Evolutionary conservation across 441 rosid species (phyloP), one percentile per base, ranked within the genome.

Genomic region (Codiaeum variegatum): DNA sequence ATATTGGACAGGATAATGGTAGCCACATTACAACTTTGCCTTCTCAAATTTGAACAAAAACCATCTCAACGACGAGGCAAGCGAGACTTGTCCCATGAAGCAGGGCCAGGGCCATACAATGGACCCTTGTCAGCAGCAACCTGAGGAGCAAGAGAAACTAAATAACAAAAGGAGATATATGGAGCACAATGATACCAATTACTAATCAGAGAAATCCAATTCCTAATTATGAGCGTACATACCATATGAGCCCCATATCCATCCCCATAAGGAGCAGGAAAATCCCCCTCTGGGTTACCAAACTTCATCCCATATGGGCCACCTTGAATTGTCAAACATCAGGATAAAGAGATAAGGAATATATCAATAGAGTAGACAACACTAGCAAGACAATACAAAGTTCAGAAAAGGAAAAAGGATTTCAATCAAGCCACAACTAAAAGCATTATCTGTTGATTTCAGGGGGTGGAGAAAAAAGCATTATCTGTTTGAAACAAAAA

Each of bases 51-150:
- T 77, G 66, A 70, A 32, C 64, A 54, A 69, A 62, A 79, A 70
- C 77, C 72, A 40, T 71, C 77, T 90, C 83, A 96, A 75, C 85
- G 97, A 64, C 88, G 93, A 76, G 73, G 82, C 78, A 77, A 54
- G 71, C 81, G 94, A 66, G 88, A 70, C 80, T 87, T 91, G 80
- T 96, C 93, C 91, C 94, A 86, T 51, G 92, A 84, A 83, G 86
- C 88, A 78, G 93, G 82, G 71, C 89, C 86, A 46, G 91, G 85
- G 70, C 90, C 92, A 81, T 86, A 89, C 56, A 82, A 76, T 70
- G 86, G 92, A 80, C 83, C 86, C 75, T 85, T 85, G 63, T 88
- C 91, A 73, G 88, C 79, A 81, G 83, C 80, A 81, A 88, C 91
- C 99, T 95, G 81, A 66, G 72, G 75, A 80, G 75, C 63, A 72